phyloP scores from a whole-genome alignment of 495 filamentous ascomycete genomes.

The Viridothelium virens region DNA sequence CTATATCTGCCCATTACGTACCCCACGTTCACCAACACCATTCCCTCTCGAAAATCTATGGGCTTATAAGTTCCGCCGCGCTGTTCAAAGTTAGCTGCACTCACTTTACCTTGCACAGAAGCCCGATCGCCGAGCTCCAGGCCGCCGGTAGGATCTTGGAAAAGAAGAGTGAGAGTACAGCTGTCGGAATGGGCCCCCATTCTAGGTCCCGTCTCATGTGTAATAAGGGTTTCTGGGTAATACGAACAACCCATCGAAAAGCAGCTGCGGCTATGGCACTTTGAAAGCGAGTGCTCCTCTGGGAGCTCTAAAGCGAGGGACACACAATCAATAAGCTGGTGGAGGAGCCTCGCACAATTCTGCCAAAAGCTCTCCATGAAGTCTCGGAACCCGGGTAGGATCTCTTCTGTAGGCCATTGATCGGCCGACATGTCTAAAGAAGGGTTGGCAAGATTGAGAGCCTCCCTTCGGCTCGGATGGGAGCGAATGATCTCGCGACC shows the following conservation, averaged over 20 bases:
- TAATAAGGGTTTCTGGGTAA: not conserved
- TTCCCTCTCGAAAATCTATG: not conserved
- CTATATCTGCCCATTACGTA: not conserved
- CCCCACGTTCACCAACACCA: not conserved
- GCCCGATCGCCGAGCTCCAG: not conserved
- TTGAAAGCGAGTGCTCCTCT: not conserved
- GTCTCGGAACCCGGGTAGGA: not conserved
- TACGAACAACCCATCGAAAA: not conserved
- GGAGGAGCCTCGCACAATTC: not conserved
- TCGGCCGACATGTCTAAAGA: not conserved
- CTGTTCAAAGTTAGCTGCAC: not conserved
- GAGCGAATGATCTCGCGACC: constrained; percentile 1
- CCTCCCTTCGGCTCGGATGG: not conserved
- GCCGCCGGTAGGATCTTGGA: not conserved
- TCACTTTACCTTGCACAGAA: not conserved
- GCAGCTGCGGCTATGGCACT: not conserved
- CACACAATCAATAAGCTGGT: not conserved
- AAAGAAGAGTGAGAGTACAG: not conserved
- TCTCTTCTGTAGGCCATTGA: not conserved
- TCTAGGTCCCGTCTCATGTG: not conserved
- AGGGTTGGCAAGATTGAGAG: not conserved
- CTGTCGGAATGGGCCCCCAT: not conserved
- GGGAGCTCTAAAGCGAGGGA: not conserved
- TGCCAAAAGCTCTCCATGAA: not conserved
- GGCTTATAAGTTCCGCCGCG: not conserved